Evolutionary conservation across 2,329 filamentous ascomycete species (phyloP).

Genomic region (Intubia oerlemansii): DNA sequence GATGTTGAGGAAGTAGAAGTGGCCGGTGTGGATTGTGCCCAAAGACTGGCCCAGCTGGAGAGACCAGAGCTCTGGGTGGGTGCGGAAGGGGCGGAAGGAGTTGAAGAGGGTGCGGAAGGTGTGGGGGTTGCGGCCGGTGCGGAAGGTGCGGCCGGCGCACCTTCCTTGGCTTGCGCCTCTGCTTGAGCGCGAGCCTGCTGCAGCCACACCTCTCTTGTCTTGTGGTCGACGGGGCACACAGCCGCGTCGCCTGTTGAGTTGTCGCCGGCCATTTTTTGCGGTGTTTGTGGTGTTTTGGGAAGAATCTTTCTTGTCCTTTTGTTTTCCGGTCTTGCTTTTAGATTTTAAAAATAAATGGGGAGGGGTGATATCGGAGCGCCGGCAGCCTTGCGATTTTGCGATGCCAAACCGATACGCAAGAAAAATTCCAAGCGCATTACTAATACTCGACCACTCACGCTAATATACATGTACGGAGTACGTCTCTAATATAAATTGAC

Average conservation of each 20-base stretch:
- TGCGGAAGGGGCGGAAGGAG: conserved; percentile 11
- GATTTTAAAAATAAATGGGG: too few species aligned
- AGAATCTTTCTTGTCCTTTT: too few species aligned
- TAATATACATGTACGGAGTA: too few species aligned
- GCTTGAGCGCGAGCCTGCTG: conserved; percentile 36
- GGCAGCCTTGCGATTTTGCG: too few species aligned
- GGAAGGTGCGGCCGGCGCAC: conserved; percentile 1
- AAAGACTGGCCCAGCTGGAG: conserved; percentile 4
- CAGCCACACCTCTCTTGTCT: conserved; percentile 74
- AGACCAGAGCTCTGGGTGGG: conserved; percentile 3
- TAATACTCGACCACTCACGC: too few species aligned
- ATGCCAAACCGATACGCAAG: too few species aligned
- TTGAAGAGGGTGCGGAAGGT: background rate
- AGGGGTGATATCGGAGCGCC: too few species aligned
- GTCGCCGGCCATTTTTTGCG: background rate
- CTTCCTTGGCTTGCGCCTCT: conserved; percentile 6
- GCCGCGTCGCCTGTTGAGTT: too few species aligned
- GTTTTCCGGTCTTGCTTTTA: too few species aligned
- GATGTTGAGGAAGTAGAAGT: background rate
- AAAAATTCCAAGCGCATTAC: too few species aligned
- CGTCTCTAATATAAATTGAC: too few species aligned
- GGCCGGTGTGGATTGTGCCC: conserved; percentile 1
- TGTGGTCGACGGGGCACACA: conserved; percentile 76
- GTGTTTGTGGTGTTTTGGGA: background rate
- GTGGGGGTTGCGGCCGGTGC: conserved; percentile 9